These are phyloP conservation scores for Apiospora arundinis DNA, from an alignment of 2,329 filamentous ascomycete genomes.

Conservation along the genomic window DNA sequence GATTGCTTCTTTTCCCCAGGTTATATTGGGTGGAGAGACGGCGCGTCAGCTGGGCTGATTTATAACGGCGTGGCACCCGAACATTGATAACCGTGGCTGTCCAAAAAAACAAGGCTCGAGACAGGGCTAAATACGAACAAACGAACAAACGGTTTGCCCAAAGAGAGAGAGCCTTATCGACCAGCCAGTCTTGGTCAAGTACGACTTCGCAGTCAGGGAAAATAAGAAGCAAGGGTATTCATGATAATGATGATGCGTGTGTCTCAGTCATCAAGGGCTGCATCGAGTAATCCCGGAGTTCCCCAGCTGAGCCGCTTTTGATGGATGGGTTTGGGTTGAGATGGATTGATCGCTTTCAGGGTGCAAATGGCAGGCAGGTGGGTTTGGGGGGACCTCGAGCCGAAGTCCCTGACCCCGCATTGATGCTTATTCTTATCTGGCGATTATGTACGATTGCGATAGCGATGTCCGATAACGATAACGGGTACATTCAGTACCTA, in stretches of 20 bases:
- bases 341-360: neutral
- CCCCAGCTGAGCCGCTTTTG: slow-evolving; percentile 12
- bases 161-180: neutral
- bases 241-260: neutral
- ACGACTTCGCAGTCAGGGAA: neutral
- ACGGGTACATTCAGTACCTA: too few relatives aligned
- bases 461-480: slow-evolving; percentile 6
- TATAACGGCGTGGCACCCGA: neutral
- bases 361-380: neutral
- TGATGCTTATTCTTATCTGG: neutral
- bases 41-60: neutral
- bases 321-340: neutral
- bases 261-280: neutral
- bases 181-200: neutral
- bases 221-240: neutral
- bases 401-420: slow-evolving; percentile 6
- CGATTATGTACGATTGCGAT: neutral
- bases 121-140: neutral
- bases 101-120: neutral
- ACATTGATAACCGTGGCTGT: neutral
- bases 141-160: too few relatives aligned
- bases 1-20: neutral
- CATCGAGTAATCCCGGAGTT: slow-evolving; percentile 9
- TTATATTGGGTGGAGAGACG: neutral
- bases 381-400: neutral